Evolutionary conservation across 2,329 filamentous ascomycete genomes (phyloP).

Genomic region (Clarireedia homoeocarpa): DNA sequence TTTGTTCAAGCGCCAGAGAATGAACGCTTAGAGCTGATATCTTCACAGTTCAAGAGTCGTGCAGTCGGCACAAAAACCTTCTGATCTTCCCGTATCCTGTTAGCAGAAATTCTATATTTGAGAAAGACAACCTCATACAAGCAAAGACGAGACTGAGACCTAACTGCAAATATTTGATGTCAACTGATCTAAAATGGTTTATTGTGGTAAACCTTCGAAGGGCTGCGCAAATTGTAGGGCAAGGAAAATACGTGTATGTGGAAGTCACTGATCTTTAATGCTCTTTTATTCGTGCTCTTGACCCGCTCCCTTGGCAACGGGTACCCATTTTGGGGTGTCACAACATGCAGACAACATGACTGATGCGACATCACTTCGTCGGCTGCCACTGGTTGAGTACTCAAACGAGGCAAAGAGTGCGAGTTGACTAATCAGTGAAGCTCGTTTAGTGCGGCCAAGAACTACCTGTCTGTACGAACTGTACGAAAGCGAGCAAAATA

Average conservation of each 20-base stretch:
- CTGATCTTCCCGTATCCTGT: neutral
- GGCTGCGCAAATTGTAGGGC: constrained; percentile 3
- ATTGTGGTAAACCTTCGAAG: constrained; percentile 11
- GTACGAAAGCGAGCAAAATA: constrained; percentile 40
- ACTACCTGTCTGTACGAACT: constrained; percentile 44
- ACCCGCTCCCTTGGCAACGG: neutral
- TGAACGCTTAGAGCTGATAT: neutral
- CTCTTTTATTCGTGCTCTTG: neutral
- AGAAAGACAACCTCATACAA: no score
- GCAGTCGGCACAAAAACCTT: neutral
- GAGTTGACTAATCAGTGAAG: neutral
- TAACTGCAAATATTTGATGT: no score
- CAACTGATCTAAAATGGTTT: constrained; percentile 1
- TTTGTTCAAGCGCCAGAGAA: neutral
- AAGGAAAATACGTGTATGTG: constrained; percentile 1
- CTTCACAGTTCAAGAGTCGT: neutral
- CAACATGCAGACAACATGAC: neutral
- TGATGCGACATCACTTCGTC: no score
- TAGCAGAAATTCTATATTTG: neutral
- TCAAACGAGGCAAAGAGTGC: constrained; percentile 5
- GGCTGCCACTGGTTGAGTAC: neutral
- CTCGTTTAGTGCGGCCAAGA: constrained; percentile 41
- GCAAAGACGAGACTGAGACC: no score
- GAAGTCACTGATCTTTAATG: neutral
- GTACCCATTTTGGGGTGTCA: neutral